Base-by-base conservation (phyloP, 352 stramenopile genomes). In the Phytophthora pinifolia region DNA sequence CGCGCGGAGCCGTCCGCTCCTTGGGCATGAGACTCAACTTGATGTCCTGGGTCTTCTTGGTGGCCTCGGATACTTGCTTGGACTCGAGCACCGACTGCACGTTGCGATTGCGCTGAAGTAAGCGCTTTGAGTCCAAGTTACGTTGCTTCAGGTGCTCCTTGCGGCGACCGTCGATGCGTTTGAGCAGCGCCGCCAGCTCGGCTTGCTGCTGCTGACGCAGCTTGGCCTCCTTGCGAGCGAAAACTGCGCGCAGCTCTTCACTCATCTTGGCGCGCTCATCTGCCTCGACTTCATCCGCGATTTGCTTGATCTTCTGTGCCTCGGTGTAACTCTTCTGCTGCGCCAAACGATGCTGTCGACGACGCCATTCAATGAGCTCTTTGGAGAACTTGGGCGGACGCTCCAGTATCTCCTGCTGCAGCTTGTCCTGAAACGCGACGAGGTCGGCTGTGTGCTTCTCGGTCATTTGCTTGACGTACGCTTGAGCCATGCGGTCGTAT, bases 61-160 rank as follows among this genome's bases (percentile, higher is more conserved):
- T 91, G 13, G 83, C 77, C 37, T 93, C 83, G 12, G 65, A 49
- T 12, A 78, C 70, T 63, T 98, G 92, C 74, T 98, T 98, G 17
- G 83, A 94, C 65, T 98, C 94, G 13, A 98, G 75, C 22, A 97
- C 87, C 31, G 83, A 77, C 62, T 97, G 83, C 12, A 98, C 95
- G 65, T 98, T 98, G 46, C 88, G 87, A 68, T 98, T 98, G 61
- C 95, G 92, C 74, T 98, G 92, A 37, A 98, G 59, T 47, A 98
- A 76, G 14, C 91, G 84, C 65, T 97, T 97, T 32, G 83, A 97
- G 70, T 98, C 94, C 1, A 96, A 61, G 48, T 94, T 93, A 33
- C 91, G 78, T 67, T 98, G 92, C 63, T 97, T 98, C 17, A 96
- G 53, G 50, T 98, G 91, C 72, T 98, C 94, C 62, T 97, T 98